Base-by-base conservation (phyloP, 441 rosid genomes). In the Syzygium syzygioides region DNA sequence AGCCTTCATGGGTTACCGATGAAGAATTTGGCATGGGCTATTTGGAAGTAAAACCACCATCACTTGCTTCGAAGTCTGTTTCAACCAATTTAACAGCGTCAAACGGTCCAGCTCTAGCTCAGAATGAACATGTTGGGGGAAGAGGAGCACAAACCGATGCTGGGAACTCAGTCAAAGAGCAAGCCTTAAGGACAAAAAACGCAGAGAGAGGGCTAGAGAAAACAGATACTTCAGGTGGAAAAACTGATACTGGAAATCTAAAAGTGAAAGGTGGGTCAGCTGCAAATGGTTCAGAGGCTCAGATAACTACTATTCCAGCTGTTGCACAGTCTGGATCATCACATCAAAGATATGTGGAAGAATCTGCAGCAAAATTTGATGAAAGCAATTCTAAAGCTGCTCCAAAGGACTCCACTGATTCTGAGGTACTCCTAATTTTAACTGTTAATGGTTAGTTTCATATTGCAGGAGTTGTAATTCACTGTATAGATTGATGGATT, bases 11-110 rank as follows among this genome's bases (percentile, higher is more conserved):
- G 99, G 98, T 98, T 68, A 97, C 99, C 2, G 99, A 98, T 91
- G 99, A 98, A 92, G 99, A 98, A 92, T 98, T 97, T 93, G 98
- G 99, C 90, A 96, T 96, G 99, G 99, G 99, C 90, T 97, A 94
- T 92, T 96, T 98, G 87, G 99, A 98, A 88, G 91, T 95, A 86
- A 98, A 96, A 93, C 96, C 98, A 89, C 94, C 97, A 64, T 89
- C 95, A 48, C 90, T 92, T 71, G 93, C 94, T 87, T 89, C 96
- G 86, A 96, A 95, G 92, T 93, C 95, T 91, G 80, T 92, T 41
- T 89, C 94, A 88, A 88, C 93, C 89, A 93, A 87, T 89, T 28
- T 85, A 83, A 90, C 93, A 87, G 92, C 91, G 55, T 97, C 94
- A 88, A 95, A 92, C 87, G 96, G 95, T 88, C 89, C 97, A 90